Evolutionary conservation across 495 filamentous ascomycete species (phyloP), one percentile per base, ranked within the genome.

Genomic region (Tuber calosporum): DNA sequence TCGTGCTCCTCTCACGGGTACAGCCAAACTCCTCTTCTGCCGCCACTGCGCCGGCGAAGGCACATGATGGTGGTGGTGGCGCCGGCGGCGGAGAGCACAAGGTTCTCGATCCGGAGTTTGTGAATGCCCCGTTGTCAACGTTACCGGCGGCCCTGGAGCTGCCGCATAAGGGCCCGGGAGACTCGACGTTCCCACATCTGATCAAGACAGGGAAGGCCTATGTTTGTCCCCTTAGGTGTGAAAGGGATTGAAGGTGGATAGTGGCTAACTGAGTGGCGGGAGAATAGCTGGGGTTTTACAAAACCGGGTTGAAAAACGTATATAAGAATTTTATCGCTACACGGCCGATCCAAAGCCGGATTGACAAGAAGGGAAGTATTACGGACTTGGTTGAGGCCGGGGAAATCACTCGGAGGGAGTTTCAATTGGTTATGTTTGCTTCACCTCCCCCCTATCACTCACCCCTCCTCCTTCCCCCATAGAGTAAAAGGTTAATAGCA

Each of bases 241-340:
- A 17, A 7, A 62, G 5, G 17, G 42, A 62, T 62, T 4, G 30
- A 62, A 34, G 26, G 53, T 62, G 26, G 3, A 6, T n/a, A 34
- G 3, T 17, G 26, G 13, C 53, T 62, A 19, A 62, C 34, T 58
- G 53, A 58, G 53, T n/a, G 53, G 53, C 11, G 53, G 30, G 53
- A 5, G 38, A 41, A 69, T 43, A 79, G 77, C 79, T 89, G 8
- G 82, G 83, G 41, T 98, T 98, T 87, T 98, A 97, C 88, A 96
- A 96, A 82, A 87, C 88, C 37, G 94, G 94, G 20, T 82, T 97
- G 38, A 87, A 86, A 76, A 87, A 89, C 71, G 88, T 97, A 71
- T 85, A 83, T 73, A 79, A 77, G 39, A 93, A 92, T 83, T 84
- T 82, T 77, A 80, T 83, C 66, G 72, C 81, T 38, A 85, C 87